Base-by-base conservation (phyloP, 129 eudicot species). In the Kitagawia praeruptora region DNA sequence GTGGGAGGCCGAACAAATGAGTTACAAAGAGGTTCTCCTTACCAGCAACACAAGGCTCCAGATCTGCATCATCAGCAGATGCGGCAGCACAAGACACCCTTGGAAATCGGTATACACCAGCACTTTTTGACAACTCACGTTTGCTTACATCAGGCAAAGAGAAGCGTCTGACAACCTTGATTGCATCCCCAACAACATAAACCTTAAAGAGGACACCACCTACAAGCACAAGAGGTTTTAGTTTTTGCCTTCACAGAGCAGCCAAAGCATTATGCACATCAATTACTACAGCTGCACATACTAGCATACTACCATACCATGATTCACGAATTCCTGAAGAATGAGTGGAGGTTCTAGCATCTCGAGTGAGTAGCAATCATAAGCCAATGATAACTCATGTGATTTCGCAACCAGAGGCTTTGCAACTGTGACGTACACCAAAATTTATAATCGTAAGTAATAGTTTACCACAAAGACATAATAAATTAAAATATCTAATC, bases 71-170 rank as follows among this genome's bases (percentile, higher is more conserved):
- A 84, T 95, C 99, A 75, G 99, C 99, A 31, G 97, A 95, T 75
- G 96, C 96, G 53, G 97, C 92, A 56, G 97, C 96, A 86, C 93
- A 95, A 75, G 99, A 95, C 34, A 95, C 99, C 85, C 99, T 87
- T 5, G 99, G 99, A 77, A 95, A 90, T 63, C 92, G 95, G 72
- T 78, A 95, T 40, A 95, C 99, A 16, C 99, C 97, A 38, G 85
- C 86, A 79, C 74, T 92, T 81, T 83, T 83, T 46, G 96, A 87
- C 70, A 92, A 84, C 75, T 95, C 97, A 44, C 93, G 89, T 58
- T 83, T 89, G 85, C 90, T 88, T 19, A 95, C 96, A 85, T 94
- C 96, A 47, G 98, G 98, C 69, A 94, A 85, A 1, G 97, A 91
- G 88, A 89, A 94, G 40, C 97, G 93, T 82, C 96, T 80, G 23